A percentile compares a stretch with the other conserved stretches of the same genome.
These are phyloP conservation scores for Colletotrichum eleusines DNA, from an alignment of 2,329 filamentous ascomycete species.

Conservation along the genomic window DNA sequence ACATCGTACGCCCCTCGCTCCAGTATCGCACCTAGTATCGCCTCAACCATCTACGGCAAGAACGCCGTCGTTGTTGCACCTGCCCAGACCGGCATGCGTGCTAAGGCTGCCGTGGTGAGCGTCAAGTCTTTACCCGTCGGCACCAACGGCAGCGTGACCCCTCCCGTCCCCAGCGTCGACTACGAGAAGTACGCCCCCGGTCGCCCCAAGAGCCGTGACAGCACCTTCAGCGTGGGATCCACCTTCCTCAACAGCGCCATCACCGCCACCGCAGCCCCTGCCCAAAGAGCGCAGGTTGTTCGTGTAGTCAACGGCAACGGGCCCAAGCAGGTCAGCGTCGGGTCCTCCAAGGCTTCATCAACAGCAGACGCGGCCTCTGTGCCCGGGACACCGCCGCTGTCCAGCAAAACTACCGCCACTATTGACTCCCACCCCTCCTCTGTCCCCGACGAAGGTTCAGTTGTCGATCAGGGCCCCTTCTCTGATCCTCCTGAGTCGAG, in stretches of 20 bases:
- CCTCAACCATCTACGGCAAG: slow-evolving; percentile 93
- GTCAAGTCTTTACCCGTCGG: slow-evolving; percentile 78
- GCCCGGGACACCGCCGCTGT: slow-evolving; percentile 37
- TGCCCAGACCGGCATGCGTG: slow-evolving; percentile 87
- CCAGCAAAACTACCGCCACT: slow-evolving; percentile 42
- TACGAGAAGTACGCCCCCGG: slow-evolving; percentile 66
- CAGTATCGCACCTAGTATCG: slow-evolving; percentile 87
- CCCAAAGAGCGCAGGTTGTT: slow-evolving; percentile 68
- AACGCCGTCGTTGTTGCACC: slow-evolving; percentile 86
- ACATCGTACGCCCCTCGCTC: slow-evolving; percentile 71
- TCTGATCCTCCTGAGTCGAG: slow-evolving; percentile 61
- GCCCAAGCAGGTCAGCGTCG: slow-evolving; percentile 59
- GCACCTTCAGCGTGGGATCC: slow-evolving; percentile 75
- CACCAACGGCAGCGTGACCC: slow-evolving; percentile 67
- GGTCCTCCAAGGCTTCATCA: slow-evolving; percentile 49
- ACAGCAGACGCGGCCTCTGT: slow-evolving; percentile 30
- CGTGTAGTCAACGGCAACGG: slow-evolving; percentile 63
- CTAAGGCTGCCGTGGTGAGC: slow-evolving; percentile 92
- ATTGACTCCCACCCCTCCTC: slow-evolving; percentile 61
- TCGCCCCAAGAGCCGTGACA: slow-evolving; percentile 66
- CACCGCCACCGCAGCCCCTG: slow-evolving; percentile 67
- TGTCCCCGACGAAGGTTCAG: slow-evolving; percentile 60
- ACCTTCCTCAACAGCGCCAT: slow-evolving; percentile 76
- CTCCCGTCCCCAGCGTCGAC: slow-evolving; percentile 81
- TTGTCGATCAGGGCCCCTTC: slow-evolving; percentile 69